Conservation (phyloP, 345 rosid genomes). For the Gossypium herbaceum region DNA sequence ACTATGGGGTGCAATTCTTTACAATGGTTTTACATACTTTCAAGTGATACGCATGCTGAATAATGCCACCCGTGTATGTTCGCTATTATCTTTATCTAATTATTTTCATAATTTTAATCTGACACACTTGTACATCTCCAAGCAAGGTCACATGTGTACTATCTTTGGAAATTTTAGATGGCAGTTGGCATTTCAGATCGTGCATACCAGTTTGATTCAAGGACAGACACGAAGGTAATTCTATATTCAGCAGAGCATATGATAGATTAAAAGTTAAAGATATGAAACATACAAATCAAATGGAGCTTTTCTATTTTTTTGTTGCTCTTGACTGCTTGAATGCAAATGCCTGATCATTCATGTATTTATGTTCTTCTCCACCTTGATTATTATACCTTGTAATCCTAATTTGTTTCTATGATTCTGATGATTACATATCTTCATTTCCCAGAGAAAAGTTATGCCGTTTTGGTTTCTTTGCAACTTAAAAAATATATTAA, state of each 20-base stretch:
- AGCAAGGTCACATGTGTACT: conserved; percentile 15
- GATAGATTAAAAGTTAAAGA: neutral
- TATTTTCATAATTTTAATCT: neutral
- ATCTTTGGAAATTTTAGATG: conserved; percentile 49
- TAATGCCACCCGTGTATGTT: conserved; percentile 83
- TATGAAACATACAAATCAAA: neutral
- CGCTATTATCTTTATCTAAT: neutral
- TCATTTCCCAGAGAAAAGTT: neutral
- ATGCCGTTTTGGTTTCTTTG: neutral
- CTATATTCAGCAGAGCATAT: neutral
- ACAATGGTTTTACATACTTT: conserved; percentile 86
- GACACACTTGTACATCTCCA: neutral
- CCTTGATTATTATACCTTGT: neutral
- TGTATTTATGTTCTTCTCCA: neutral
- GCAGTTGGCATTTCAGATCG: conserved; percentile 90
- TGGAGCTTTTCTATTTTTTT: neutral
- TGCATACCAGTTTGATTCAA: conserved; percentile 52
- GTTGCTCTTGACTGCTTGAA: conserved; percentile 6
- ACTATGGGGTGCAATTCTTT: conserved; percentile 94
- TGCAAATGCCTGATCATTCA: neutral
- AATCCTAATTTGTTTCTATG: neutral
- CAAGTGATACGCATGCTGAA: conserved; percentile 96
- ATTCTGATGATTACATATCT: neutral
- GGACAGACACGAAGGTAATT: conserved; percentile 74
- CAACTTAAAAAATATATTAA: neutral